phyloP scores from a whole-genome alignment of 1,139 yeast species.

The Pneumocystis sp. region DNA sequence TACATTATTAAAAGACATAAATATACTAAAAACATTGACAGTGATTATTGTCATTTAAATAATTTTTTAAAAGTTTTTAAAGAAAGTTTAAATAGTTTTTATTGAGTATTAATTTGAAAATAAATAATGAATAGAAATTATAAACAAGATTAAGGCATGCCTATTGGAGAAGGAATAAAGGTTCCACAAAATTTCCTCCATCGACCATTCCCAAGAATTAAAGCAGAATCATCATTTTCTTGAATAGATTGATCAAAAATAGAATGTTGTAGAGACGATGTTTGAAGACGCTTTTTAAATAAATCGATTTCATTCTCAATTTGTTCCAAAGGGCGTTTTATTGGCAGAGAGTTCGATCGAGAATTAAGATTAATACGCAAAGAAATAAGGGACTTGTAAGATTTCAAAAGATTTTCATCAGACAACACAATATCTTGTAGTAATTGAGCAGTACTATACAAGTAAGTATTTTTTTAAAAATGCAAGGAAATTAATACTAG shows the following conservation, averaged over 20 bases:
- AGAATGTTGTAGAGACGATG: background rate
- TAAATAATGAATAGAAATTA: background rate
- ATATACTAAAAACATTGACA: background rate
- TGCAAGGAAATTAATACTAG: background rate
- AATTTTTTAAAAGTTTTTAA: background rate
- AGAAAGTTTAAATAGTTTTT: background rate
- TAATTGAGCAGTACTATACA: background rate
- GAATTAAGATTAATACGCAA: background rate
- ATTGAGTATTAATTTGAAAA: background rate
- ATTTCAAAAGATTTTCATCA: background rate
- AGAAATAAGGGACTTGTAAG: background rate
- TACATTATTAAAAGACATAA: background rate
- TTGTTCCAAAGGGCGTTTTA: background rate
- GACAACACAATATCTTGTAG: background rate
- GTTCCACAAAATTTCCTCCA: background rate
- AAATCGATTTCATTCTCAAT: background rate
- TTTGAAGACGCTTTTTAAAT: background rate
- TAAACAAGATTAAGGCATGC: background rate
- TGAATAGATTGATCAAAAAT: background rate
- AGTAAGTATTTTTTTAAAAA: background rate
- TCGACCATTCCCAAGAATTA: background rate
- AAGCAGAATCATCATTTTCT: background rate
- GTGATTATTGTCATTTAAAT: background rate
- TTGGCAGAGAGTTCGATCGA: background rate
- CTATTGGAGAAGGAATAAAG: background rate